Percentiles rank a stretch among this genome's conserved stretches.
These are phyloP conservation scores for Solanum megistacrolobum DNA, from an alignment of 257 asterid genomes.

Conservation along the genomic window DNA sequence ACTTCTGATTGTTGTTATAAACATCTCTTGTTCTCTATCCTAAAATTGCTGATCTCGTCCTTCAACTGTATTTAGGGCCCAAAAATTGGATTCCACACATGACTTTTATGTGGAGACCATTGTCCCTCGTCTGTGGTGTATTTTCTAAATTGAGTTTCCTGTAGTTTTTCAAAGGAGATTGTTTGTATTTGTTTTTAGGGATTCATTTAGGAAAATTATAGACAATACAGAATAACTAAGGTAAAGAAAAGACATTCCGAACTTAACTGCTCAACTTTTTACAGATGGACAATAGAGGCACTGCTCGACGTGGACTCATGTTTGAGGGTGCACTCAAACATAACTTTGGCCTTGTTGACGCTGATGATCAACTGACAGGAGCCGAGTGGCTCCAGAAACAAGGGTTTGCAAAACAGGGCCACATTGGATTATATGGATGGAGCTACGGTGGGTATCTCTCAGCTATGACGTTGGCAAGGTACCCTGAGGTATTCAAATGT, in stretches of 20 bases:
- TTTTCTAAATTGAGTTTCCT: neutral
- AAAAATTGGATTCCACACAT: neutral
- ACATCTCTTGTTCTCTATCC: neutral
- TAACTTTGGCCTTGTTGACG: conserved; percentile 66
- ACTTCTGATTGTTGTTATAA: neutral
- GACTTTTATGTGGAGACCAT: neutral
- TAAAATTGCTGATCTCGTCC: neutral
- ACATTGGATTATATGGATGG: conserved; percentile 87
- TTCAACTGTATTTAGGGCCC: neutral
- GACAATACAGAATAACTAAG: neutral
- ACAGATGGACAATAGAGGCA: conserved; percentile 97
- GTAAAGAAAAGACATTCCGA: neutral
- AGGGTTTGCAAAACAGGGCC: conserved; percentile 52
- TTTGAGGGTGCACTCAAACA: conserved; percentile 76
- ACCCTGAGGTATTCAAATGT: conserved; percentile 57
- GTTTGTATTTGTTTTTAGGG: neutral
- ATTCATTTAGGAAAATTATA: neutral
- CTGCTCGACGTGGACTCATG: conserved; percentile 80
- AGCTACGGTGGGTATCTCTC: conserved; percentile 96
- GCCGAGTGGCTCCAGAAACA: conserved; percentile 74
- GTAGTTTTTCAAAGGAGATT: neutral
- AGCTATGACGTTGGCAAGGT: conserved; percentile 58
- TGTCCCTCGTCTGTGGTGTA: neutral
- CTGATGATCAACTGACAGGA: conserved; percentile 76
- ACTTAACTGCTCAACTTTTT: neutral